Evolutionary conservation across 2,329 filamentous ascomycete genomes (phyloP).

Genomic region (Sporothrix schenckii): DNA sequence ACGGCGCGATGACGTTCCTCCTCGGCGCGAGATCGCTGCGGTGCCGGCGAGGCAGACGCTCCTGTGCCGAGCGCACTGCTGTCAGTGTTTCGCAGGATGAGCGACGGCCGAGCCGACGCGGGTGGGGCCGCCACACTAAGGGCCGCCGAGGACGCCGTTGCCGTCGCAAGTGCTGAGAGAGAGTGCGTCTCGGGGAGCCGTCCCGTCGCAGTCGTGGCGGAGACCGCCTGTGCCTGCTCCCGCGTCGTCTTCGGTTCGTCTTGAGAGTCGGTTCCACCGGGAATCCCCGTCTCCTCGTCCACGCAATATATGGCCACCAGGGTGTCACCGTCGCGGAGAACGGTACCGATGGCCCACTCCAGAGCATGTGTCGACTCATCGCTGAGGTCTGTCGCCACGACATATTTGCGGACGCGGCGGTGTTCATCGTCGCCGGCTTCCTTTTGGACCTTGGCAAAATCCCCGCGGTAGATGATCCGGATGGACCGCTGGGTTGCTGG

Average conservation of each 20-base stretch:
- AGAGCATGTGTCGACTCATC: slow-evolving; percentile 93
- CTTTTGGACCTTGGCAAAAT: slow-evolving; percentile 74
- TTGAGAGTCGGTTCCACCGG: slow-evolving; percentile 39
- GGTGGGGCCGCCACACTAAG: slow-evolving; percentile 42
- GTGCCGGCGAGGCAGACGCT: slow-evolving; percentile 40
- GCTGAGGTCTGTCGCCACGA: slow-evolving; percentile 94
- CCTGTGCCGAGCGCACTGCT: slow-evolving; percentile 39
- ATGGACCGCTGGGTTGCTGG: slow-evolving; percentile 79
- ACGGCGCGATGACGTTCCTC: slow-evolving; percentile 79
- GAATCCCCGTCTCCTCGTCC: slow-evolving; percentile 79
- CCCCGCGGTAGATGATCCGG: slow-evolving; percentile 85
- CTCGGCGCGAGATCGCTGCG: slow-evolving; percentile 64
- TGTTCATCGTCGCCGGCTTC: slow-evolving; percentile 74
- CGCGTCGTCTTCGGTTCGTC: slow-evolving; percentile 75
- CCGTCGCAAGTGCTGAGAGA: slow-evolving; percentile 23
- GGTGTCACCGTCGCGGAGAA: slow-evolving; percentile 90
- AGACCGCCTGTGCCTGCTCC: slow-evolving; percentile 73
- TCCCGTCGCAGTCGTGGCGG: slow-evolving; percentile 56
- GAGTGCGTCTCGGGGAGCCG: slow-evolving; percentile 42
- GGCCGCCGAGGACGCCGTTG: slow-evolving; percentile 31
- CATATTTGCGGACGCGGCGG: slow-evolving; percentile 80
- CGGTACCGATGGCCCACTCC: slow-evolving; percentile 96
- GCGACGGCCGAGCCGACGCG: slow-evolving; percentile 43
- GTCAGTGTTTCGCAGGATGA: slow-evolving; percentile 45
- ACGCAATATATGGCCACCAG: slow-evolving; percentile 91